Evolutionary conservation across 352 stramenopile genomes (phyloP).

Genomic region (Phytophthora crassamura): DNA sequence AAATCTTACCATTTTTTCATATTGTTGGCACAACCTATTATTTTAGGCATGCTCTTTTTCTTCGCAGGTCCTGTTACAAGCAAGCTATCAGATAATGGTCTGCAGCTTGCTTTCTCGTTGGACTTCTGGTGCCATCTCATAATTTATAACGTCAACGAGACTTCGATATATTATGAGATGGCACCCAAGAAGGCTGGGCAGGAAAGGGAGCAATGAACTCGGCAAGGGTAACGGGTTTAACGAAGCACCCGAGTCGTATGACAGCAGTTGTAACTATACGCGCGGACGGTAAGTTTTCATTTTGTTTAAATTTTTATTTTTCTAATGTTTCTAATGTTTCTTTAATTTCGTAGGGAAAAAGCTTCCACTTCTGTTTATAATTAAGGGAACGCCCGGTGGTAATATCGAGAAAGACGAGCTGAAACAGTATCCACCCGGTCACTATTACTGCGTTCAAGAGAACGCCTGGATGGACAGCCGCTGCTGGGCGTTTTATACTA

Average conservation of each 20-base stretch:
- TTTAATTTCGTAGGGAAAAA: too few relatives aligned
- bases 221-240: not conserved
- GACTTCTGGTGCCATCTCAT: constrained; percentile 1
- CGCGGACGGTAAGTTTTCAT: constrained; percentile 9
- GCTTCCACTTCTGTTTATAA: too few relatives aligned
- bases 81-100: not conserved
- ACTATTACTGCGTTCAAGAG: constrained; percentile 15
- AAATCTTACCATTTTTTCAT: too few relatives aligned
- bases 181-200: not conserved
- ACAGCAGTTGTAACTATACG: not conserved
- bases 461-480: not conserved
- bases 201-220: not conserved
- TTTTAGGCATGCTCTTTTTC: constrained; percentile 9
- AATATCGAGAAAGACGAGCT: constrained; percentile 6
- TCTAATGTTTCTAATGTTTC: too few relatives aligned
- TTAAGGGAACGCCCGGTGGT: too few relatives aligned
- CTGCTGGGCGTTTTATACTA: constrained; percentile 1
- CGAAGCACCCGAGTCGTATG: constrained; percentile 5
- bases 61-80: constrained; percentile 9
- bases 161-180: constrained; percentile 6
- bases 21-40: too few relatives aligned
- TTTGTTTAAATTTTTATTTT: not conserved
- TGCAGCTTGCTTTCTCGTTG: not conserved
- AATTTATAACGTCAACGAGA: constrained; percentile 15
- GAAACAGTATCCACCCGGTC: not conserved